Percentiles rank a stretch among this genome's conserved stretches.
Conservation (phyloP, 495 filamentous ascomycete species). For the Penicillium ucsense region DNA sequence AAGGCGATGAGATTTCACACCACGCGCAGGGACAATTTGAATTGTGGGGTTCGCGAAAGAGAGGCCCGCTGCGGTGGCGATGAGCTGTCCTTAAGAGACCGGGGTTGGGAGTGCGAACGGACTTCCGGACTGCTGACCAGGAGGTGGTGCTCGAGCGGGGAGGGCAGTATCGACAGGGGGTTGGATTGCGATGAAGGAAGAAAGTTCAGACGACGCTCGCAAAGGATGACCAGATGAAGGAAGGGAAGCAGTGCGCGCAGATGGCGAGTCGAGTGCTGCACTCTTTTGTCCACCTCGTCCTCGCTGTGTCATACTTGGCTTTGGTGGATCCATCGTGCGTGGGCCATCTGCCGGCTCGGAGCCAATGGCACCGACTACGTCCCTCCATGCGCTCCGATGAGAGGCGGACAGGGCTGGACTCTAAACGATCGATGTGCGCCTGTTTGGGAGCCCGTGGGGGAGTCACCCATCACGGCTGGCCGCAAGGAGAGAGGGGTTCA, state of each 20-base stretch:
- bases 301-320: background rate
- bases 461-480: background rate
- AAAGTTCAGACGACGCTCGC: background rate
- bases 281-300: too few species aligned
- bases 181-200: background rate
- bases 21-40: conserved; percentile 8
- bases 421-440: background rate
- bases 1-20: background rate
- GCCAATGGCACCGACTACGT: conserved; percentile 28
- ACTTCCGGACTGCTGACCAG: background rate
- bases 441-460: conserved; percentile 1
- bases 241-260: background rate
- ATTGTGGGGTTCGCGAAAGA: conserved; percentile 11
- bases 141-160: background rate
- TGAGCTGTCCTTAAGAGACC: background rate
- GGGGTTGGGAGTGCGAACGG: background rate
- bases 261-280: too few species aligned
- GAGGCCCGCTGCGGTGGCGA: conserved; percentile 13
- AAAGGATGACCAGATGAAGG: conserved; percentile 1
- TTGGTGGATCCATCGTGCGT: conserved; percentile 7
- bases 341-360: background rate
- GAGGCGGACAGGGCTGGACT: conserved; percentile 13
- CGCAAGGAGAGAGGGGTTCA: background rate
- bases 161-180: background rate
- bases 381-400: conserved; percentile 35